Conservation (phyloP, 179 eudicot genomes). For the Vitellaria paradoxa region DNA sequence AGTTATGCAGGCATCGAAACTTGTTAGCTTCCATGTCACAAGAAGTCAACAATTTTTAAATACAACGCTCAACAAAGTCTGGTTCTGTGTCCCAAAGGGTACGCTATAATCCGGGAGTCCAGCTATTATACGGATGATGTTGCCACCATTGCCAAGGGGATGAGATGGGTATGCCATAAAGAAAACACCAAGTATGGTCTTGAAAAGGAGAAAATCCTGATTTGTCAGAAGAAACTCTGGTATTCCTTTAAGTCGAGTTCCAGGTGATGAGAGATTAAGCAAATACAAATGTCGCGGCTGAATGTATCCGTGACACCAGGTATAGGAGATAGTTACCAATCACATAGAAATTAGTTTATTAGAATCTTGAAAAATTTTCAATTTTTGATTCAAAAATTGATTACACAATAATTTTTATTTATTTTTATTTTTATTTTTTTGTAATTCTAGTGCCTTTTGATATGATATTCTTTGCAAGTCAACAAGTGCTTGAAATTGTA, state of each 20-base stretch:
- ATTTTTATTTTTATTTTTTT: not conserved
- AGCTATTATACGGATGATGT: slow-evolving; percentile 63
- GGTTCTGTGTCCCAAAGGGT: slow-evolving; percentile 52
- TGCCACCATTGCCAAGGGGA: slow-evolving; percentile 58
- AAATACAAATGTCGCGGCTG: not conserved
- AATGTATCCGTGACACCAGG: slow-evolving; percentile 2
- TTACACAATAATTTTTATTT: slow-evolving; percentile 12
- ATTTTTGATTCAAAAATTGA: not conserved
- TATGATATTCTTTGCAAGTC: slow-evolving; percentile 9
- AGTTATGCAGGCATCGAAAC: too few relatives aligned
- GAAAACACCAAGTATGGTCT: slow-evolving; percentile 64
- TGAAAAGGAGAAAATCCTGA: slow-evolving; percentile 62
- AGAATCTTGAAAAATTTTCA: slow-evolving; percentile 3
- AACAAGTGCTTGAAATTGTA: not conserved
- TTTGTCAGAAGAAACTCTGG: slow-evolving; percentile 95
- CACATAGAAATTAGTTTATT: slow-evolving; percentile 8
- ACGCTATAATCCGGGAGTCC: slow-evolving; percentile 69
- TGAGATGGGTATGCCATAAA: slow-evolving; percentile 81
- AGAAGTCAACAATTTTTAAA: too few relatives aligned
- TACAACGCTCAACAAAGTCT: too few relatives aligned
- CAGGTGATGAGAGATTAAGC: slow-evolving; percentile 13
- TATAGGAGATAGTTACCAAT: slow-evolving; percentile 13
- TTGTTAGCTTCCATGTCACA: too few relatives aligned
- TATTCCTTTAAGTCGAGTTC: slow-evolving; percentile 34
- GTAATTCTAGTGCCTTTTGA: not conserved